Percentiles rank a stretch among this genome's conserved stretches.
phyloP scores from a whole-genome alignment of 306 rosid genomes.

The Argentina anserina region DNA sequence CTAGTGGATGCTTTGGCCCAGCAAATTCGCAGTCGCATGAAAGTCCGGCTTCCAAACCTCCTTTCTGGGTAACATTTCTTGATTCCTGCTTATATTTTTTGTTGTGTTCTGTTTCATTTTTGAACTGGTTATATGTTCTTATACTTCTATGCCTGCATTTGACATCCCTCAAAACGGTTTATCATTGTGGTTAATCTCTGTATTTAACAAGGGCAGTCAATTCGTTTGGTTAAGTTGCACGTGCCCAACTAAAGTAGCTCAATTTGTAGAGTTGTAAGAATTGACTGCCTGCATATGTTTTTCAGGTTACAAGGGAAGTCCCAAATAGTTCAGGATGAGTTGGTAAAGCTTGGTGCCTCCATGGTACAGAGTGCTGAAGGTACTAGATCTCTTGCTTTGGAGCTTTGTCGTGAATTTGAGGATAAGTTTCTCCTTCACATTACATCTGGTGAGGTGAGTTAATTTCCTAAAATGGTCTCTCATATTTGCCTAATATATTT shows the following conservation, averaged over 20 bases:
- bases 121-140: background rate
- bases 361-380: constrained; percentile 92
- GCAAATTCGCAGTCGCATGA: constrained; percentile 89
- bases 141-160: background rate
- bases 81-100: constrained; percentile 11
- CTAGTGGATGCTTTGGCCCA: constrained; percentile 87
- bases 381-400: constrained; percentile 92
- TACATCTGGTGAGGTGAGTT: constrained; percentile 84
- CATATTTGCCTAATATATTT: background rate
- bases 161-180: background rate
- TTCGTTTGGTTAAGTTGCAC: background rate
- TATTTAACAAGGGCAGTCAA: background rate
- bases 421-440: constrained; percentile 92
- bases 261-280: background rate
- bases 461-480: constrained; percentile 2
- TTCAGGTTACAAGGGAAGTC: constrained; percentile 96
- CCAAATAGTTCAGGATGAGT: constrained; percentile 86
- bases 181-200: too few relatives aligned
- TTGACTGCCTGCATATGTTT: constrained; percentile 7
- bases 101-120: background rate
- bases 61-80: constrained; percentile 70
- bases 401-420: constrained; percentile 99
- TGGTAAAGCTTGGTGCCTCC: constrained; percentile 91
- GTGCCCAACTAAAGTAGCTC: background rate
- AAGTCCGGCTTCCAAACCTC: constrained; percentile 83